These are phyloP conservation scores for Nigrograna mackinnonii DNA, from an alignment of 2,329 filamentous ascomycete genomes.

Conservation along the genomic window DNA sequence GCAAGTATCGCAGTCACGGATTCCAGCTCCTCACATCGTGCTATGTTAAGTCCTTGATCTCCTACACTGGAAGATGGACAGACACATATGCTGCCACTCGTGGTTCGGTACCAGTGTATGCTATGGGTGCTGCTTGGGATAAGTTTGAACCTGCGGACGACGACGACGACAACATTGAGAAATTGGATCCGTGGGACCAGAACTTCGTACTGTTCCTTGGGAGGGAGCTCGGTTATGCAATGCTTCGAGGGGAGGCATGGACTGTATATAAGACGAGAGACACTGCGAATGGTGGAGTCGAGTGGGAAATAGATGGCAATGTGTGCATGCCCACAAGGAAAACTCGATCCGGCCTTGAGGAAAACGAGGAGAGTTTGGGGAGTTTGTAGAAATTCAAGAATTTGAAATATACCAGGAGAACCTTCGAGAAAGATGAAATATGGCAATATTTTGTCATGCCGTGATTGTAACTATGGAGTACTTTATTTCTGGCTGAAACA, in stretches of 20 bases:
- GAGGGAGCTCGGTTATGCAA: constrained; percentile 10
- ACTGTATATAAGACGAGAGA: not conserved
- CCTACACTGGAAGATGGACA: constrained; percentile 15
- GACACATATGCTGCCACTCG: constrained; percentile 13
- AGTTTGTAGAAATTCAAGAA: too few species aligned
- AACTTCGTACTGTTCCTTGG: constrained; percentile 17
- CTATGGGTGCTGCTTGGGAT: constrained; percentile 11
- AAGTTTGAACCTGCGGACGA: constrained; percentile 4
- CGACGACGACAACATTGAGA: not conserved
- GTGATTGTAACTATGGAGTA: too few species aligned
- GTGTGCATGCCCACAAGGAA: too few species aligned
- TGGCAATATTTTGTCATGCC: too few species aligned
- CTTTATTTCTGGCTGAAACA: too few species aligned
- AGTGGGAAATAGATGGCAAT: constrained; percentile 6
- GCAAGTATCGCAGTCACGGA: constrained; percentile 17
- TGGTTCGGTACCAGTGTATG: constrained; percentile 5
- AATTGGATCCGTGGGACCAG: constrained; percentile 6
- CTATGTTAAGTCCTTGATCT: constrained; percentile 12
- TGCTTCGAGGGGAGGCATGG: constrained; percentile 10
- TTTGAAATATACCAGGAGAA: too few species aligned
- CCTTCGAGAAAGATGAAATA: too few species aligned
- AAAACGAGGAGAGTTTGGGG: too few species aligned
- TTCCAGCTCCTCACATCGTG: constrained; percentile 15
- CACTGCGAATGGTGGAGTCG: not conserved
- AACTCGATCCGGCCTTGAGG: too few species aligned